Evolutionary conservation across 371 early-diverging fungal genomes (phyloP).

Genomic region (Mucor indicus): DNA sequence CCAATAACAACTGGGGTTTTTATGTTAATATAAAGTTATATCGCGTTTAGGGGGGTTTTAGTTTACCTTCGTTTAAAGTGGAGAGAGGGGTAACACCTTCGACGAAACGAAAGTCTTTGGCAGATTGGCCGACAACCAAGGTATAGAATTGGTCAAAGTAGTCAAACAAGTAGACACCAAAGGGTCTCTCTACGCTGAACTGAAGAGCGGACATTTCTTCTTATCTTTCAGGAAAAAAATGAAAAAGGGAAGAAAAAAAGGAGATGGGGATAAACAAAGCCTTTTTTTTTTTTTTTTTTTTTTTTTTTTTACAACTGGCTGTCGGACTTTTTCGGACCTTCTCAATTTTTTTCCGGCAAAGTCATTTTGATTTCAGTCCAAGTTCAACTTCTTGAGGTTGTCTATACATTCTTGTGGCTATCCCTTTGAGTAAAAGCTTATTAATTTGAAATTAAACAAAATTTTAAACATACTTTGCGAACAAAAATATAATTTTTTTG

Average conservation of each 20-base stretch:
- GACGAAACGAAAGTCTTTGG: constrained; percentile 49
- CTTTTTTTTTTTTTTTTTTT: too few relatives aligned
- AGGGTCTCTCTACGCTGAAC: constrained; percentile 40
- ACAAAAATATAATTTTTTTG: too few relatives aligned
- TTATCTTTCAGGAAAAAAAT: neutral
- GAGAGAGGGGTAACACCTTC: constrained; percentile 64
- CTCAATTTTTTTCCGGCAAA: too few relatives aligned
- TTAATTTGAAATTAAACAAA: too few relatives aligned
- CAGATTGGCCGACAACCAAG: constrained; percentile 37
- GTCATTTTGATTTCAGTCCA: too few relatives aligned
- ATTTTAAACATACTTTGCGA: too few relatives aligned
- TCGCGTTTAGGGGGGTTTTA: neutral
- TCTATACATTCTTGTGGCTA: too few relatives aligned
- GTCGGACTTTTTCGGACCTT: too few relatives aligned
- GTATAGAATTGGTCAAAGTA: constrained; percentile 39
- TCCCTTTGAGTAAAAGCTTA: too few relatives aligned
- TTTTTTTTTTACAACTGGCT: too few relatives aligned
- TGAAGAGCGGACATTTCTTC: constrained; percentile 4
- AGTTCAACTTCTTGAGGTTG: too few relatives aligned
- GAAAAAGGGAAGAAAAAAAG: neutral
- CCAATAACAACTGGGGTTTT: constrained; percentile 39
- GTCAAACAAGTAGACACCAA: constrained; percentile 48
- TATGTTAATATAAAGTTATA: neutral
- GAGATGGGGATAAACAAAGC: neutral
- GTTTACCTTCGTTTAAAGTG: constrained; percentile 36